Evolutionary conservation across 176 grass and related monocot species (phyloP).

Genomic region (Bothriochloa decipiens): DNA sequence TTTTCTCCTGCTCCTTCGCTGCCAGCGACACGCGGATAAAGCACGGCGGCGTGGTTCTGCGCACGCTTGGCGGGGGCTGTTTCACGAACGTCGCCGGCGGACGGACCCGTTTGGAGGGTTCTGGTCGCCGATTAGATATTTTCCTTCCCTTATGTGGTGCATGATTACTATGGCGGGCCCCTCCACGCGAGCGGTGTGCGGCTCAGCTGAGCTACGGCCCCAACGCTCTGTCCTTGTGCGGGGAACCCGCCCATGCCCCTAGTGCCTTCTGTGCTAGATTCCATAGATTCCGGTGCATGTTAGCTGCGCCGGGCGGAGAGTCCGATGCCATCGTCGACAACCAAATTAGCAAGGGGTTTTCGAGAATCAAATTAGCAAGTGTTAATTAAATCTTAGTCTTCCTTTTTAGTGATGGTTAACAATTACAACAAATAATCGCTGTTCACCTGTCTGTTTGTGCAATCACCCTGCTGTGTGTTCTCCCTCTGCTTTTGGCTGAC

Average conservation of each 20-base stretch:
- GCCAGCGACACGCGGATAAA: too few species aligned
- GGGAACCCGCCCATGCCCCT: slow-evolving; percentile 9
- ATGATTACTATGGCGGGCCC: slow-evolving; percentile 6
- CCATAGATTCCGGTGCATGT: slow-evolving; percentile 28
- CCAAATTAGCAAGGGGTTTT: too few species aligned
- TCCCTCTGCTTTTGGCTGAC: neutral
- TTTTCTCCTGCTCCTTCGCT: neutral
- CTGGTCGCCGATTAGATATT: slow-evolving; percentile 27
- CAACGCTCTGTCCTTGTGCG: slow-evolving; percentile 12
- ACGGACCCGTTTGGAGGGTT: neutral
- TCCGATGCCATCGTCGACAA: slow-evolving; percentile 3
- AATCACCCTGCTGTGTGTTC: neutral
- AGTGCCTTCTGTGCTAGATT: slow-evolving; percentile 6
- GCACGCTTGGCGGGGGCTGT: neutral
- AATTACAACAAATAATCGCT: too few species aligned
- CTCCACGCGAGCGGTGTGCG: neutral
- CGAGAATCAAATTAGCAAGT: too few species aligned
- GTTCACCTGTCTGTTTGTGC: neutral
- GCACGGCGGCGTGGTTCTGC: neutral
- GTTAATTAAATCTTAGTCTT: too few species aligned
- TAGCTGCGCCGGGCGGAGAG: slow-evolving; percentile 33
- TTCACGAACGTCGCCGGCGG: neutral
- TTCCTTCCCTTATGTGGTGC: neutral
- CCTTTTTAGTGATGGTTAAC: too few species aligned
- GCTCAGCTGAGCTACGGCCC: neutral